Evolutionary conservation across 768 basidiomycete genomes (phyloP), one percentile per base, ranked within the genome.

Genomic region (Melanogaster broomeanus): DNA sequence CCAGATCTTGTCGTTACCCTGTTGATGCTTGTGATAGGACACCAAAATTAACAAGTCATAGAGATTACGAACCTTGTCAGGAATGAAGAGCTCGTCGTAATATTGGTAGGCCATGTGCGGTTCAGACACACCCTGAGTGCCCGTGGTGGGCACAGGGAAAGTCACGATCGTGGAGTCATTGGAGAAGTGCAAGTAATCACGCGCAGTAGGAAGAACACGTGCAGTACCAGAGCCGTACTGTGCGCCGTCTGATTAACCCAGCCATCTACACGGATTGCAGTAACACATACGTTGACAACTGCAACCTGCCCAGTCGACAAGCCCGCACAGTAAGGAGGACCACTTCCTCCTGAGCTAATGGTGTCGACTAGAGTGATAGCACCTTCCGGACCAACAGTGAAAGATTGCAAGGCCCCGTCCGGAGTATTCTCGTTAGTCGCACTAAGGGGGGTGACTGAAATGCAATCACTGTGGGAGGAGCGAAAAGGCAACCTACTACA

Each of bases 1-100:
- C 85, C 87, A 90, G 49, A 88, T 80, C 51, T 75, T 84, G 67
- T 89, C 87, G 1, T 66, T 78, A 24, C 87, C 87, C 85, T 87
- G 48, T 19, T 39, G 8, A 12, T 18, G 21, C 42, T 33, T 48
- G 33, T 50, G 42, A 22, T 8, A 4, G 25, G 16, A 42, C 24
- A 48, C 19, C 5, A 9, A 25, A 18, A 16, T 15, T 15, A 25
- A 16, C 13, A 35, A n/a, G 12, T 3, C 7, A 27, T 12, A 30
- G 31, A 10, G 12, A 11, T 40, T 28, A 64, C 78, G 47, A 48
- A 85, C 86, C 63, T 87, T 71, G 67, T 87, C 87, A 0, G 86
- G 79, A 8, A 88, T 72, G 55, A 88, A 75, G 9, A 89, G 60
- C 57, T 88, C 86, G 8, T 60, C 61, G 6, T 72, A 71, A 59